phyloP scores from a whole-genome alignment of 768 basidiomycete genomes.

The Lactifluus volemus region DNA sequence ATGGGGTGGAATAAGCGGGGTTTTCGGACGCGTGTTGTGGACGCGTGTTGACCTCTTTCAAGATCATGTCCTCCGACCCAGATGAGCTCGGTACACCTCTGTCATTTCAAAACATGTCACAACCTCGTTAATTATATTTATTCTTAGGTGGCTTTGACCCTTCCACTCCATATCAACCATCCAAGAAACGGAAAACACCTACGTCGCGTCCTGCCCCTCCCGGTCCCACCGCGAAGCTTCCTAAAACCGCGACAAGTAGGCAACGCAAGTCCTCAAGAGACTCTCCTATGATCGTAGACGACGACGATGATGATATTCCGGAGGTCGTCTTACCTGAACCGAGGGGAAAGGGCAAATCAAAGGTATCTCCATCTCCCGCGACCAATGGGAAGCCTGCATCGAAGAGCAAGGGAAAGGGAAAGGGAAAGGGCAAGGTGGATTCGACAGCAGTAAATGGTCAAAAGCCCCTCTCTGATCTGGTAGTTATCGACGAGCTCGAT shows the following conservation, averaged over 20 bases:
- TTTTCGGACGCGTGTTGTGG: too few relatives aligned
- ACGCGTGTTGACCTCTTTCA: neutral
- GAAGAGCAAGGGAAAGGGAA: conserved; percentile 32
- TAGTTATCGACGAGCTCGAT: conserved; percentile 9
- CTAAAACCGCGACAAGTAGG: conserved; percentile 12
- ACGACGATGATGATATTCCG: conserved; percentile 19
- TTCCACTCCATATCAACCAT: conserved; percentile 23
- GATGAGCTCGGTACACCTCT: conserved; percentile 21
- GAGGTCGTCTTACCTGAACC: conserved; percentile 17
- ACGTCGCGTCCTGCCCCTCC: conserved; percentile 11
- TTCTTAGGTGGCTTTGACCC: conserved; percentile 24
- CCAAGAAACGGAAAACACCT: conserved; percentile 21
- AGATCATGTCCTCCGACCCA: conserved; percentile 13
- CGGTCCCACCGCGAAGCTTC: conserved; percentile 19
- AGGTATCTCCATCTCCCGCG: conserved; percentile 2
- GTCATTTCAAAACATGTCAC: neutral
- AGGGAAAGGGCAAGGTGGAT: conserved; percentile 29
- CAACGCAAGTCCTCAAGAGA: conserved; percentile 10
- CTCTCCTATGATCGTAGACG: conserved; percentile 9
- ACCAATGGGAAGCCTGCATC: conserved; percentile 25
- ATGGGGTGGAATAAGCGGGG: too few relatives aligned
- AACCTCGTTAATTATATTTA: neutral
- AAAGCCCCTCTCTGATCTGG: neutral
- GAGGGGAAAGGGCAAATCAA: conserved; percentile 15
- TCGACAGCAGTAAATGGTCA: conserved; percentile 21